Evolutionary conservation across 2,329 filamentous ascomycete genomes (phyloP), one percentile per base, ranked within the genome.

Genomic region (Trichophyton schoenleinii): DNA sequence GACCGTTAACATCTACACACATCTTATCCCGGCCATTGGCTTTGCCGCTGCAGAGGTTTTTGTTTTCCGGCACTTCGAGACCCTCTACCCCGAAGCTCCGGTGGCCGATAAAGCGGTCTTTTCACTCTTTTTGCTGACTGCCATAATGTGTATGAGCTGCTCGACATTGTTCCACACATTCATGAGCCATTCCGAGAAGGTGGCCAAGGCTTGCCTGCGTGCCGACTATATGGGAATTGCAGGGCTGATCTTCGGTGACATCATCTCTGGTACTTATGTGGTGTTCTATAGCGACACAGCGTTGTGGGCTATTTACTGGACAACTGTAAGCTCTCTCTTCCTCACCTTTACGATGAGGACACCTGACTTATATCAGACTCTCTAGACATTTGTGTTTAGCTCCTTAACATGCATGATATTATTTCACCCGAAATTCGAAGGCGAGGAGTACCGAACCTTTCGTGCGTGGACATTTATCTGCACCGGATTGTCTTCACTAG

Each of bases 1-100:
- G 70, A 81, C 81, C 6, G 81, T 88, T 52, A 89, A 89, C 71
- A 88, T 89, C 68, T 88, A 86, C 71, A 81, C 83, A 1, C 87
- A 89, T 70, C 78, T 89, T 9, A 68, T 89, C 49, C 90, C 89
- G 4, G 83, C 86, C 9, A 53, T 87, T 0, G 66, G 81, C 41
- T 84, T 87, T 62, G 69, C 82, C 2, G 41, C 31, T 31, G 55
- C 57, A 13, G 61, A 65, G 36, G 48, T 59, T 53, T 28, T 62
- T 7, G 25, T 65, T 15, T 62, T 62, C 38, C 53, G 28, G 48
- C 31, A 64, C 31, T 64, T 66, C n/a, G 58, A 28, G 8, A 5
- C 49, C 1, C 60, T 48, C 60, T 64, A 63, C 42, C 61, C 61
- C 1, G 48, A 60, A 15, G 61, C 58, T 22, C 55, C 61, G 13